These are phyloP conservation scores for Lactarius sanguifluus DNA, from an alignment of 768 basidiomycete genomes.

Conservation along the genomic window DNA sequence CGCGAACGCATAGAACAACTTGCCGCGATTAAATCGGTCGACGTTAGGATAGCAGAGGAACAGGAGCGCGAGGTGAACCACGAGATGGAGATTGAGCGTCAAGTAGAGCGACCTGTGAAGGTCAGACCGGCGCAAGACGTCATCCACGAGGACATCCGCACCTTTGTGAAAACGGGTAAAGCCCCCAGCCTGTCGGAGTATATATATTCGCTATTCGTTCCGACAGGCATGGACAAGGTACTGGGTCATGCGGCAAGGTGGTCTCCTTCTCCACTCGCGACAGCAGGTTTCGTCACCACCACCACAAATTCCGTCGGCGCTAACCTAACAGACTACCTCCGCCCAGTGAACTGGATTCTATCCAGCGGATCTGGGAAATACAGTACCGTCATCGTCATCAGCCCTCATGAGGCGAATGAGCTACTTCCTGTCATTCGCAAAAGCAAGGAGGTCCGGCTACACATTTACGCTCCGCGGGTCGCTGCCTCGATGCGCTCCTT, in stretches of 20 bases:
- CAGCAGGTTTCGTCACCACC: constrained; percentile 18
- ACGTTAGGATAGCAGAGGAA: constrained; percentile 23
- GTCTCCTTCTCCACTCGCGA: constrained; percentile 20
- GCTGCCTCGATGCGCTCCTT: constrained; percentile 17
- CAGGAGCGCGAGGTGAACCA: constrained; percentile 27
- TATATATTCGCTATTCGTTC: constrained; percentile 8
- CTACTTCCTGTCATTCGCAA: constrained; percentile 22
- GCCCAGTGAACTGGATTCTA: constrained; percentile 23
- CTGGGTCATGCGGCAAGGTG: background rate
- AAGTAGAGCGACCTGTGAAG: constrained; percentile 15
- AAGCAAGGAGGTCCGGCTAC: constrained; percentile 18
- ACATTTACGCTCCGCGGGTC: constrained; percentile 20
- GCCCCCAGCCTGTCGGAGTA: background rate
- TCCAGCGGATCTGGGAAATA: constrained; percentile 18
- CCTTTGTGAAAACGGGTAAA: constrained; percentile 16
- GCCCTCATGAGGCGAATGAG: constrained; percentile 22
- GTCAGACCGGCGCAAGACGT: constrained; percentile 4
- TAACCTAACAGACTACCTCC: constrained; percentile 18
- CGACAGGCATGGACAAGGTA: background rate
- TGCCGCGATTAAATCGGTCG: background rate
- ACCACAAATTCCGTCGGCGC: background rate
- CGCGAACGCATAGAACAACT: constrained; percentile 18
- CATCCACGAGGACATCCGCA: constrained; percentile 9
- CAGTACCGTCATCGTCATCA: constrained; percentile 13
- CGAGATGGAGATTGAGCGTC: constrained; percentile 22